phyloP scores from a whole-genome alignment of 176 grass and related monocot species.

The Aegilops bicornis region DNA sequence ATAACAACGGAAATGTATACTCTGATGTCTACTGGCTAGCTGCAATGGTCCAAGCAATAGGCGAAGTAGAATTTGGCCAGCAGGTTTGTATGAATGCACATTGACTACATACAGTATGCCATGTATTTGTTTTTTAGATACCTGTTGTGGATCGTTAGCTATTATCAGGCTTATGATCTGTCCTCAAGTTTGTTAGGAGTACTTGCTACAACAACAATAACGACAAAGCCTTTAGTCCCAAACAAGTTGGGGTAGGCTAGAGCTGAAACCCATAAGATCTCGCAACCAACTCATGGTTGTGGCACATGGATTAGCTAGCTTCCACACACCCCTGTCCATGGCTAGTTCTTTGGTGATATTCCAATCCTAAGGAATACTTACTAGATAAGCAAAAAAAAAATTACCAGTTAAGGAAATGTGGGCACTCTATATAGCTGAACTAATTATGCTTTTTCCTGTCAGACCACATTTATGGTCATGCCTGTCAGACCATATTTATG shows the following conservation, averaged over 20 bases:
- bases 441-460: not conserved
- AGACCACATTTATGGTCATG: not conserved
- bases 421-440: not conserved
- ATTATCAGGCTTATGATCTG: not conserved
- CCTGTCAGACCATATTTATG: too few relatives aligned
- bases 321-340: too few relatives aligned
- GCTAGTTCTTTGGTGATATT: too few relatives aligned
- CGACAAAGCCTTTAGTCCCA: too few relatives aligned
- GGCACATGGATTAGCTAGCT: too few relatives aligned
- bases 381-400: not conserved
- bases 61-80: slow-evolving; percentile 93
- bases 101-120: slow-evolving; percentile 10
- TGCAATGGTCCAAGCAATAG: slow-evolving; percentile 89
- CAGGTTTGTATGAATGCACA: slow-evolving; percentile 63
- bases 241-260: too few relatives aligned
- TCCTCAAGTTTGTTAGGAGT: not conserved
- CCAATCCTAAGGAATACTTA: not conserved
- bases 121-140: not conserved
- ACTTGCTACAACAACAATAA: not conserved
- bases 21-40: slow-evolving; percentile 94
- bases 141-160: not conserved
- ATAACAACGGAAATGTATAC: slow-evolving; percentile 94
- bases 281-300: too few relatives aligned
- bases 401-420: slow-evolving; percentile 6
- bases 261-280: too few relatives aligned